A percentile compares a stretch with the other conserved stretches of the same genome.
Conservation (phyloP, 495 filamentous ascomycete species). For the Xylaria castorea region DNA sequence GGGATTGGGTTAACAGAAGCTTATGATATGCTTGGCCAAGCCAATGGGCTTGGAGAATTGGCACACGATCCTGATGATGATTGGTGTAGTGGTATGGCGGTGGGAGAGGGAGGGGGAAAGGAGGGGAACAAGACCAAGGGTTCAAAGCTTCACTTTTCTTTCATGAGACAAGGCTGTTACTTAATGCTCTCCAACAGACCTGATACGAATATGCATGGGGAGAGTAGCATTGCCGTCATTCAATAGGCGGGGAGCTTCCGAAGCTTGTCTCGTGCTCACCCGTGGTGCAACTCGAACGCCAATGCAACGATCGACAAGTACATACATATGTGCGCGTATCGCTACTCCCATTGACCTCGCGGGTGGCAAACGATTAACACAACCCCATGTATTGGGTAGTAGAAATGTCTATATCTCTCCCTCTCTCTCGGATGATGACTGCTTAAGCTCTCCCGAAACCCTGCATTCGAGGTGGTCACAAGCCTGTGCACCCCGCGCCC, state of each 20-base stretch:
- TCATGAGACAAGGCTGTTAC: constrained; percentile 17
- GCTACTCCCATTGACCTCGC: neutral
- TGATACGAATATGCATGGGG: constrained; percentile 22
- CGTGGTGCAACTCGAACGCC: constrained; percentile 5
- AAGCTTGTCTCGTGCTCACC: constrained; percentile 10
- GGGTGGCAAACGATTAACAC: constrained; percentile 5
- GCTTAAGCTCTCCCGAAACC: constrained; percentile 9
- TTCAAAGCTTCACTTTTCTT: constrained; percentile 18
- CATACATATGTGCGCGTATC: constrained; percentile 21
- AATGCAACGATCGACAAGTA: constrained; percentile 25
- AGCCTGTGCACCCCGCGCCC: constrained; percentile 2
- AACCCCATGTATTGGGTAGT: constrained; percentile 6
- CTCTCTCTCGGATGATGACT: constrained; percentile 11
- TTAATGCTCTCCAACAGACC: neutral
- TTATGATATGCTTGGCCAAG: neutral
- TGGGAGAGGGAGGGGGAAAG: neutral
- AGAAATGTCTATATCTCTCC: neutral
- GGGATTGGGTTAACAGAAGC: constrained; percentile 13
- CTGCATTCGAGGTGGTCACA: constrained; percentile 4
- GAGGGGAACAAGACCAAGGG: constrained; percentile 5
- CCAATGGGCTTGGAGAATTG: constrained; percentile 17
- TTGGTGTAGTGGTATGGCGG: neutral
- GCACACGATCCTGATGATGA: neutral
- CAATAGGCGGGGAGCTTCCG: constrained; percentile 16
- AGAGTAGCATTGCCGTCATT: neutral